Base-by-base conservation (phyloP, 1,284 basidiomycete species). In the Xerocomus nothofagi region DNA sequence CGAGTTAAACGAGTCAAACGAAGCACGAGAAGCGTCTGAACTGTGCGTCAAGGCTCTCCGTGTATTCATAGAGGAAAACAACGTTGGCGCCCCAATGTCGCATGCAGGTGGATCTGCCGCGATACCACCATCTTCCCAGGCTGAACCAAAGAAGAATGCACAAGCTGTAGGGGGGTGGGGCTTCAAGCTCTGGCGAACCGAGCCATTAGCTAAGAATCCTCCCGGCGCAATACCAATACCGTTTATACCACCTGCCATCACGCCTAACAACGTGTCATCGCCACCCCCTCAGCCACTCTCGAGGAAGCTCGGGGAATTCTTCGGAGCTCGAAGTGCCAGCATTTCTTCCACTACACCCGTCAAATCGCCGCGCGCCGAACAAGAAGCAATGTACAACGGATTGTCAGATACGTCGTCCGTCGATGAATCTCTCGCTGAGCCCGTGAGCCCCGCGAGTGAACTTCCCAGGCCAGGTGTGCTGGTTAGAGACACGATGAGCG, bases 1-100 rank as follows among this genome's bases (percentile, higher is more conserved):
- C 47, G 86, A 91, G 53, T 71, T 94, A 20, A 70, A 67, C 24
- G 92, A 95, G 60, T 78, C 86, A 2, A 86, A 81, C 51, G 93
- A 97, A 66, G 91, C 90, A 3, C 78, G 83, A 38, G 83, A 90
- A 60, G 93, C 93, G 8, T 90, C 86, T n/a, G 93, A 97, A 57
- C 80, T 79, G 3, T 94, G 91, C 62, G 83, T 90, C 53, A 82
- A 81, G 48, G 89, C 88, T 0, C 72, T 97, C 30, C 78, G 92
- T 32, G 87, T 86, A 48, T 97, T 93, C 64, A 93, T 97, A 58
- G 82, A 84, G 20, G 84, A 89, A 57, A 81, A 86, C 61, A 81
- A 81, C 46, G 74, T 88, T 33, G 80, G 80, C 4, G 52, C 59
- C 10, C 53, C 66, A 10, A 59, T 71, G 20, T 26, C 54, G 30